Evolutionary conservation across 2,329 filamentous ascomycete genomes (phyloP).

Genomic region (Chrysoporthe cubensis): DNA sequence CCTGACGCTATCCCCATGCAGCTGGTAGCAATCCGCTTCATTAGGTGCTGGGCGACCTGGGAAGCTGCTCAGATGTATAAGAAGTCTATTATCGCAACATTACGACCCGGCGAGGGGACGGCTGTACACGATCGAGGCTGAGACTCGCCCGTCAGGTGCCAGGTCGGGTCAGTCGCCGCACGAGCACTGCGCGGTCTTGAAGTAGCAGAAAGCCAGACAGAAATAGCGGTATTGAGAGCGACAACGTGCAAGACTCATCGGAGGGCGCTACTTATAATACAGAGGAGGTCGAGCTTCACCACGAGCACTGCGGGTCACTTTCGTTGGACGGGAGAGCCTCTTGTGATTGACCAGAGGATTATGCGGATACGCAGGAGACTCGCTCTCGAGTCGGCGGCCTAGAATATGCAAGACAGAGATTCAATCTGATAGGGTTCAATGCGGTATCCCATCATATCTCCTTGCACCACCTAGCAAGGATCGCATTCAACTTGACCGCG

Average conservation of each 20-base stretch:
- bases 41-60: too few species aligned
- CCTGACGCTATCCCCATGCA: too few species aligned
- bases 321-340: not conserved
- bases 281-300: slow-evolving; percentile 5
- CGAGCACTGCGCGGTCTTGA: not conserved
- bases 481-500: slow-evolving; percentile 60
- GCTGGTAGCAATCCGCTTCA: too few species aligned
- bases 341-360: not conserved
- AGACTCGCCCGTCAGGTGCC: not conserved
- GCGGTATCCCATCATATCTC: slow-evolving; percentile 56
- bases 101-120: not conserved
- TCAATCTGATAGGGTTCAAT: not conserved
- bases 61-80: too few species aligned
- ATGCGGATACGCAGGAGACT: not conserved
- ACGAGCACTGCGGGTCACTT: not conserved
- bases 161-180: not conserved
- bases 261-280: slow-evolving; percentile 2
- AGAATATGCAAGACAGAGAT: not conserved
- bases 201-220: not conserved
- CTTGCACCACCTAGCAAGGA: slow-evolving; percentile 75
- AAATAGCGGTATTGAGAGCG: not conserved
- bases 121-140: not conserved
- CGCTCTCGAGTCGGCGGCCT: not conserved
- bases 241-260: slow-evolving; percentile 6
- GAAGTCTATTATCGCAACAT: too few species aligned